These are phyloP conservation scores for Lentinus polychrous DNA, from an alignment of 1,284 basidiomycete species.

Conservation along the genomic window DNA sequence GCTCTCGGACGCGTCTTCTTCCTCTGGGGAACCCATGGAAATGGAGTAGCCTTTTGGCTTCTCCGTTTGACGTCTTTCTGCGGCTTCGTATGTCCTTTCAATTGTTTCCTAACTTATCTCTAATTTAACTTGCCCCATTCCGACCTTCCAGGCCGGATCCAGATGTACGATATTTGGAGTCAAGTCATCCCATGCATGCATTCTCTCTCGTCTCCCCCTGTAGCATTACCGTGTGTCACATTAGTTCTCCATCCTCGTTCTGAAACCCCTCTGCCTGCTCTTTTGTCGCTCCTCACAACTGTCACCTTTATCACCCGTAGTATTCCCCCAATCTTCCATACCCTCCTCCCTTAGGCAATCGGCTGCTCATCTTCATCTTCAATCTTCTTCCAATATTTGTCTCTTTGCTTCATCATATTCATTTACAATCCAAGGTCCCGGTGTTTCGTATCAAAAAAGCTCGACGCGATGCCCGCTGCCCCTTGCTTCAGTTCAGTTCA, in stretches of 20 bases:
- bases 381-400: not conserved
- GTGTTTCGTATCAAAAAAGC: too few species aligned
- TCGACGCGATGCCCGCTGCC: too few species aligned
- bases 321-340: not conserved
- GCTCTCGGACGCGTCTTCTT: too few species aligned
- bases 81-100: not conserved
- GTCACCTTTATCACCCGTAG: not conserved
- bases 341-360: not conserved
- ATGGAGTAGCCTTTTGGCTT: not conserved
- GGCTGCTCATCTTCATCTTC: not conserved
- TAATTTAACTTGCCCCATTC: not conserved
- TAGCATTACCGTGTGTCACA: conserved; percentile 9
- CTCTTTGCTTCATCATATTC: not conserved
- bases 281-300: conserved; percentile 1
- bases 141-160: not conserved
- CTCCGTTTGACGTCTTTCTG: not conserved
- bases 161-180: conserved; percentile 7
- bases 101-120: too few species aligned
- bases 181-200: conserved; percentile 7
- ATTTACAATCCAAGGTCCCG: not conserved
- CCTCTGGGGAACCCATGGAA: not conserved
- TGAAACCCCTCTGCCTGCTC: conserved; percentile 6
- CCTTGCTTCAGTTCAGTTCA: too few species aligned
- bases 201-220: conserved; percentile 2
- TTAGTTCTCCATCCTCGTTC: conserved; percentile 8